Evolutionary conservation across 1,284 basidiomycete species (phyloP).

Genomic region (Mycena sp.): DNA sequence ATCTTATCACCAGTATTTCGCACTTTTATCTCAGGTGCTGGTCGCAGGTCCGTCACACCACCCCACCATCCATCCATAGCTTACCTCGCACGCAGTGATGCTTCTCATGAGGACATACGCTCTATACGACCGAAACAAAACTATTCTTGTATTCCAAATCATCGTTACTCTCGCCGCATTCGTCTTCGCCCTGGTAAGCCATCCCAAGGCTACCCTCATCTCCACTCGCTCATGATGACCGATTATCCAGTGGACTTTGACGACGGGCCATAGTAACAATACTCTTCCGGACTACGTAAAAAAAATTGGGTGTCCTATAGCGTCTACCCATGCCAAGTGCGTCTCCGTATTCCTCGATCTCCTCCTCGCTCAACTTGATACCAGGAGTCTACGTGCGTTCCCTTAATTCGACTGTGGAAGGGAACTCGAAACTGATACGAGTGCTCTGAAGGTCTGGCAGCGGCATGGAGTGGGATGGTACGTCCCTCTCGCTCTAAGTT

Average conservation of each 20-base stretch:
- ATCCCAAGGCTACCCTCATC: too few relatives aligned
- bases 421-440: too few relatives aligned
- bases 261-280: background rate
- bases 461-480: constrained; percentile 6
- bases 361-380: too few relatives aligned
- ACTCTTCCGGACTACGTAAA: too few relatives aligned
- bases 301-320: too few relatives aligned
- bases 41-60: constrained; percentile 5
- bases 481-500: too few relatives aligned
- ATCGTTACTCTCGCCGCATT: background rate
- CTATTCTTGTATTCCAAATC: background rate
- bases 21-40: constrained; percentile 2
- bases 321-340: too few relatives aligned
- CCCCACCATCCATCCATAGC: background rate
- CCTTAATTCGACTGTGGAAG: too few relatives aligned
- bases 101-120: constrained; percentile 18
- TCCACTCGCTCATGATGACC: too few relatives aligned
- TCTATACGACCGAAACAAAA: constrained; percentile 1
- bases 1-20: constrained; percentile 11
- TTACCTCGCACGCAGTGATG: background rate
- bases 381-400: too few relatives aligned
- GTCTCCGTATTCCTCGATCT: too few relatives aligned
- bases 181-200: constrained; percentile 3
- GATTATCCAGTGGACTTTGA: too few relatives aligned
- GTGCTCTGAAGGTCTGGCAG: background rate